These are phyloP conservation scores for Gynandropsis gynandra DNA, from an alignment of 345 rosid genomes.

Conservation along the genomic window DNA sequence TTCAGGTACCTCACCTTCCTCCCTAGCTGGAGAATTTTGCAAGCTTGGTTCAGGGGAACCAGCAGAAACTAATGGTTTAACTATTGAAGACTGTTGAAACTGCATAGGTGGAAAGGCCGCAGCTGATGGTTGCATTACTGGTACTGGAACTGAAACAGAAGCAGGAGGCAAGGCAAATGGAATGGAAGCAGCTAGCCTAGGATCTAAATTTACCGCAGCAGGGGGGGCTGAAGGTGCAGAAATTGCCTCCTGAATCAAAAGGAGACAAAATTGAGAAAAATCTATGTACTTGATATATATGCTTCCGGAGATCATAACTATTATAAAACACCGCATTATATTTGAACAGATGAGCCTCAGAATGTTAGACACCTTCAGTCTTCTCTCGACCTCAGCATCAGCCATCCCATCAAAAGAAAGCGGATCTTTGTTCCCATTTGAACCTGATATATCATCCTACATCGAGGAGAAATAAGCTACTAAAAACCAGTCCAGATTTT, in stretches of 20 bases:
- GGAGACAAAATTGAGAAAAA: not conserved
- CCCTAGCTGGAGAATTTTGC: conserved; percentile 92
- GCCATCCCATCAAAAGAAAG: conserved; percentile 78
- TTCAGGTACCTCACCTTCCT: conserved; percentile 99
- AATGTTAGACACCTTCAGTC: conserved; percentile 54
- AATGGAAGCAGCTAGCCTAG: conserved; percentile 51
- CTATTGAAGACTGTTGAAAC: conserved; percentile 45
- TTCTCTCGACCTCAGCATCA: conserved; percentile 79
- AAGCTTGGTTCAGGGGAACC: conserved; percentile 47
- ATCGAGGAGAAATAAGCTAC: conserved; percentile 21
- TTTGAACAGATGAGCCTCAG: conserved; percentile 1
- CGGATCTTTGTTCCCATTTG: conserved; percentile 63
- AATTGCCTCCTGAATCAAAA: conserved; percentile 62
- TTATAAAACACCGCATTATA: conserved; percentile 13
- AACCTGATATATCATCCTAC: conserved; percentile 68
- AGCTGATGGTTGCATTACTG: conserved; percentile 19
- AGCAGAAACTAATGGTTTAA: conserved; percentile 50
- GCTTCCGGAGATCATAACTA: conserved; percentile 7
- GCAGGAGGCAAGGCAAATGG: conserved; percentile 47
- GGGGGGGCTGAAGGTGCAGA: conserved; percentile 53
- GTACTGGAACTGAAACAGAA: conserved; percentile 43
- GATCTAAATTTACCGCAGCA: conserved; percentile 48
- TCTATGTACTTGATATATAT: conserved; percentile 9
- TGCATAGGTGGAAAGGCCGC: conserved; percentile 46
- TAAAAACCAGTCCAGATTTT: conserved; percentile 10